A percentile compares a stretch with the other conserved stretches of the same genome.
phyloP scores from a whole-genome alignment of 352 stramenopile genomes.

The Halophytophthora batemanensis region DNA sequence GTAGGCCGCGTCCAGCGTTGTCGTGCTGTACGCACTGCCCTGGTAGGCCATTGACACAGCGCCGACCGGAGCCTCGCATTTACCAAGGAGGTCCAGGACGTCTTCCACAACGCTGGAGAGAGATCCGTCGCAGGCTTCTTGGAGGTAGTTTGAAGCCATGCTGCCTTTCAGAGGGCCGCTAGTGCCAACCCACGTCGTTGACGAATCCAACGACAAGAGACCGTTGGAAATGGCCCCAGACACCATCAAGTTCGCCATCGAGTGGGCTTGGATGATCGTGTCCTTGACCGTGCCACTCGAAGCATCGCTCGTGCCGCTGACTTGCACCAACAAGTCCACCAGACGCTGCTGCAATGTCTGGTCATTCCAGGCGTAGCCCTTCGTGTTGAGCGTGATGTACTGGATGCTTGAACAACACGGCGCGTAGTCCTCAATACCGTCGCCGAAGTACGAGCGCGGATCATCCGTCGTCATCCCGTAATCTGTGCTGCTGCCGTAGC shows the following conservation, averaged over 20 bases:
- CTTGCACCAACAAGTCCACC: constrained; percentile 30
- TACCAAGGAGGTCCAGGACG: constrained; percentile 34
- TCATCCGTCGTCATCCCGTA: constrained; percentile 27
- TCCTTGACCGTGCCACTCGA: constrained; percentile 45
- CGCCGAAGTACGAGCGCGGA: constrained; percentile 45
- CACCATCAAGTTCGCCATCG: constrained; percentile 60
- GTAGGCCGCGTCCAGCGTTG: constrained; percentile 20
- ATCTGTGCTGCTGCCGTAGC: constrained; percentile 33
- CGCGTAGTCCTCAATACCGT: constrained; percentile 40
- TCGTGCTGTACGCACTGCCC: constrained; percentile 17
- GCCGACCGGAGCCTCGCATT: constrained; percentile 36
- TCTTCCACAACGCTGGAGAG: constrained; percentile 16
- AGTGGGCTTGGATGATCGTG: constrained; percentile 62
- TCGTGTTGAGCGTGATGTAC: constrained; percentile 45
- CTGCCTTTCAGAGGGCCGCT: constrained; percentile 40
- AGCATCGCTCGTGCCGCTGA: constrained; percentile 32
- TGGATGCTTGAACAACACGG: constrained; percentile 61
- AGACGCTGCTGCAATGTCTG: constrained; percentile 32
- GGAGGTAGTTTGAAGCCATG: constrained; percentile 48
- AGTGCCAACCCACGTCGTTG: constrained; percentile 33
- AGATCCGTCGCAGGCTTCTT: constrained; percentile 30
- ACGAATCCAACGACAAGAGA: constrained; percentile 26
- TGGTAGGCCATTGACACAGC: constrained; percentile 34
- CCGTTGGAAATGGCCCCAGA: constrained; percentile 34
- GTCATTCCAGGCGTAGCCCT: constrained; percentile 46